Base-by-base conservation (phyloP, 768 basidiomycete species). In the Hirschioporus abietinus region DNA sequence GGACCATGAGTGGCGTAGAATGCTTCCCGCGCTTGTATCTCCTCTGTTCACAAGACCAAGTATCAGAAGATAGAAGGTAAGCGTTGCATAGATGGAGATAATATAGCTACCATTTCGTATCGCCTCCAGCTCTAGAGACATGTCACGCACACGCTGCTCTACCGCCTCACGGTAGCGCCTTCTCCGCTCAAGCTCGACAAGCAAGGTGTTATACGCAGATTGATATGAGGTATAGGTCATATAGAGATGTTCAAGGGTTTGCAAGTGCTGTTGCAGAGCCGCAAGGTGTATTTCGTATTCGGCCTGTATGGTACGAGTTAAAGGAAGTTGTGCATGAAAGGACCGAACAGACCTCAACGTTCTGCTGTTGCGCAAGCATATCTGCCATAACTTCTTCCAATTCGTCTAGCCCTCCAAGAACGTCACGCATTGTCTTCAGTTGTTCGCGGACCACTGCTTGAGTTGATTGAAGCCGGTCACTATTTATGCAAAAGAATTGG, bases 311-410 rank as follows among this genome's bases (percentile, higher is more conserved):
- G 20, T 60, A 61, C 35, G 60, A 64, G 12, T 64, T 64, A 36
- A 64, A 24, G 35, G 25, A 2, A 60, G 36, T 30, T 35, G 34
- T 20, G n/a, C 23, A 36, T 18, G 26, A n/a, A 17, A 60, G 35
- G 36, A 34, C 35, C 65, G 18, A 66, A 67, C 77, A 20, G 63
- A 90, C 91, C 83, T 93, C 90, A 7, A 91, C 84, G 7, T 76
- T 75, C 64, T 90, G 84, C 72, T 93, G 91, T 17, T 81, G 84
- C 58, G 83, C 81, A 6, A 94, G 75, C 89, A 94, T 92, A 64
- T 89, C 88, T 0, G 80, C 79, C 88, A 94, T 92, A 64, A 92
- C 90, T 23, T 89, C 87, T 1, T 88, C 92, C 3, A 94, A 81
- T 70, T 89, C 87, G 61, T 93, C 91, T 23, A 94, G 80, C 70